A percentile compares a stretch with the other conserved stretches of the same genome.
Evolutionary conservation across 768 basidiomycete genomes (phyloP).

Genomic region (Suillus ampliporus): DNA sequence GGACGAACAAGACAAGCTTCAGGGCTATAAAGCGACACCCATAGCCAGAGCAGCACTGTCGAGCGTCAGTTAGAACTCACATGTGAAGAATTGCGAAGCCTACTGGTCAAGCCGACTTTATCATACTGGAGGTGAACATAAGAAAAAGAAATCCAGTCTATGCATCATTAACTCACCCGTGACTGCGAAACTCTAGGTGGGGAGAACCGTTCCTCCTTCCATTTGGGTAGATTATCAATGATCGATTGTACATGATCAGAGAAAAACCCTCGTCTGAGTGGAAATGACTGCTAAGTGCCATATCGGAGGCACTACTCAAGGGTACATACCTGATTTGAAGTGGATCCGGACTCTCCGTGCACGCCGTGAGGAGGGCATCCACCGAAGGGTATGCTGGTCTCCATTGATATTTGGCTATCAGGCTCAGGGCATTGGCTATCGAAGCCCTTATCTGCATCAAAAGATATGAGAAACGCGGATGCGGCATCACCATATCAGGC

Average conservation of each 20-base stretch:
- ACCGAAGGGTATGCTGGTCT: constrained; percentile 66
- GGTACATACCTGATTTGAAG: constrained; percentile 59
- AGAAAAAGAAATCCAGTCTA: constrained; percentile 18
- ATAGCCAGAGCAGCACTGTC: constrained; percentile 81
- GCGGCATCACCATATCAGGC: background rate
- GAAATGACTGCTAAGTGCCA: constrained; percentile 7
- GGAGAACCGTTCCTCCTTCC: constrained; percentile 78
- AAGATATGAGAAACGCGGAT: background rate
- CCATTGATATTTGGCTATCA: constrained; percentile 68
- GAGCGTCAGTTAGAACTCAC: constrained; percentile 23
- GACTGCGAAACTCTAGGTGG: constrained; percentile 89
- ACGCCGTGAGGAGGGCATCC: constrained; percentile 60
- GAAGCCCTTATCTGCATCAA: constrained; percentile 64
- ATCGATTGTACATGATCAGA: constrained; percentile 62
- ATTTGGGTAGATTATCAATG: constrained; percentile 61
- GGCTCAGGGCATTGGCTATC: constrained; percentile 68
- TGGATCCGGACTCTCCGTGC: constrained; percentile 57
- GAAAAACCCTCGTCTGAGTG: constrained; percentile 57
- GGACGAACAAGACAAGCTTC: constrained; percentile 80
- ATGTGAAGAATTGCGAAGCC: constrained; percentile 28
- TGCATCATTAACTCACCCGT: constrained; percentile 46
- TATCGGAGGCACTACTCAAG: background rate
- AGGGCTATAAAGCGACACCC: constrained; percentile 75
- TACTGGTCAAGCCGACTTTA: constrained; percentile 86
- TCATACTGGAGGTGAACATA: constrained; percentile 63